phyloP scores from a whole-genome alignment of 495 filamentous ascomycete species.

The Hyaloscypha bicolor region DNA sequence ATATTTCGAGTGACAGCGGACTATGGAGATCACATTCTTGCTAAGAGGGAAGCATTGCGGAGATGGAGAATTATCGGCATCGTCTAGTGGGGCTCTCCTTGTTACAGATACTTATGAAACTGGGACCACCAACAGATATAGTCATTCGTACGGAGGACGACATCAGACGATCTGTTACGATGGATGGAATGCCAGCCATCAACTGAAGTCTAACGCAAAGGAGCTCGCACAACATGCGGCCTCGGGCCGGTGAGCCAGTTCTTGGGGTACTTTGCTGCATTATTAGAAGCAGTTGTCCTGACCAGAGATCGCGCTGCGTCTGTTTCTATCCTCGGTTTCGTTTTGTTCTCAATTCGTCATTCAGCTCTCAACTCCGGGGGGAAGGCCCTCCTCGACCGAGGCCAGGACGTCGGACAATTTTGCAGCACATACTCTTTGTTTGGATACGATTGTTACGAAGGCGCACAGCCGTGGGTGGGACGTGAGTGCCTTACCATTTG shows the following conservation, averaged over 20 bases:
- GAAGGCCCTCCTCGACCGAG: neutral
- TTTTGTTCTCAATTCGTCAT: constrained; percentile 5
- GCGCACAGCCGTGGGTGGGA: no score
- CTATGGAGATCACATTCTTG: neutral
- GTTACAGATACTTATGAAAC: constrained; percentile 11
- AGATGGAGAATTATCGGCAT: neutral
- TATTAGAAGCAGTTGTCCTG: neutral
- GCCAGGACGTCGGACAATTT: neutral
- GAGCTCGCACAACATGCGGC: neutral
- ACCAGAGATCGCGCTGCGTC: neutral
- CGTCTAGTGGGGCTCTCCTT: neutral
- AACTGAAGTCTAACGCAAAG: neutral
- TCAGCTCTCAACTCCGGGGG: neutral
- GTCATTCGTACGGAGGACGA: neutral
- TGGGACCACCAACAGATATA: constrained; percentile 4
- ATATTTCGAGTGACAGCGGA: constrained; percentile 6
- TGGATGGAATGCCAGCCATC: neutral
- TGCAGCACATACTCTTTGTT: neutral
- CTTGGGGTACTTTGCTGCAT: neutral
- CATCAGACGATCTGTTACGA: neutral
- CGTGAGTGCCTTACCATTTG: no score
- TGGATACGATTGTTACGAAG: neutral
- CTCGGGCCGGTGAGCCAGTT: no score
- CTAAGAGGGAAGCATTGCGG: neutral
- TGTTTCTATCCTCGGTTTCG: constrained; percentile 5